These are phyloP conservation scores for Cornus florida DNA, from an alignment of 148 eudicot species.

Conservation along the genomic window DNA sequence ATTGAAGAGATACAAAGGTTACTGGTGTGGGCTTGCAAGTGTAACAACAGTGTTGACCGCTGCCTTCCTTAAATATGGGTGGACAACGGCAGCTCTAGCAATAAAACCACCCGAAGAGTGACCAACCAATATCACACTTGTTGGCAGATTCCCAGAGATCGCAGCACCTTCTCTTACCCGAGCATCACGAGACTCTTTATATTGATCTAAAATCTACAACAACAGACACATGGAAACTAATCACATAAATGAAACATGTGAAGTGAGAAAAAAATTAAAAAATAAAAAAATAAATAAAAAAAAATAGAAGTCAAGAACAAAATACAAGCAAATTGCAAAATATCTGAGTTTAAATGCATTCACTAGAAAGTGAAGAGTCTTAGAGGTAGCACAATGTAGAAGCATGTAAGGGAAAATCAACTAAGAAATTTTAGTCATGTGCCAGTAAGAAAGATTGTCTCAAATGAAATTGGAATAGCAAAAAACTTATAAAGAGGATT, in stretches of 20 bases:
- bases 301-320: background rate
- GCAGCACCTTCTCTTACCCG: slow-evolving; percentile 72
- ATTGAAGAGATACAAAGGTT: slow-evolving; percentile 27
- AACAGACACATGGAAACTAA: slow-evolving; percentile 5
- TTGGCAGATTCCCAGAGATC: slow-evolving; percentile 52
- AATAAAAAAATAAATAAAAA: too few species aligned
- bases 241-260: slow-evolving; percentile 1
- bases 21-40: slow-evolving; percentile 97
- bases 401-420: slow-evolving; percentile 6
- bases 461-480: background rate
- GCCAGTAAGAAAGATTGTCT: background rate
- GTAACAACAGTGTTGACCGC: slow-evolving; percentile 90
- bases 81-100: slow-evolving; percentile 90
- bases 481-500: background rate
- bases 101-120: slow-evolving; percentile 99
- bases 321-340: background rate
- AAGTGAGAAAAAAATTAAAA: background rate
- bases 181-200: slow-evolving; percentile 77
- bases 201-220: slow-evolving; percentile 79
- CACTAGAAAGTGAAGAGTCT: background rate
- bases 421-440: background rate
- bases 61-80: slow-evolving; percentile 71
- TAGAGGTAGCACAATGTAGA: background rate
- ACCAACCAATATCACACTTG: slow-evolving; percentile 88
- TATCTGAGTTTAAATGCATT: background rate